Base-by-base conservation (phyloP, 306 rosid species). In the Trichosanthes truncata region DNA sequence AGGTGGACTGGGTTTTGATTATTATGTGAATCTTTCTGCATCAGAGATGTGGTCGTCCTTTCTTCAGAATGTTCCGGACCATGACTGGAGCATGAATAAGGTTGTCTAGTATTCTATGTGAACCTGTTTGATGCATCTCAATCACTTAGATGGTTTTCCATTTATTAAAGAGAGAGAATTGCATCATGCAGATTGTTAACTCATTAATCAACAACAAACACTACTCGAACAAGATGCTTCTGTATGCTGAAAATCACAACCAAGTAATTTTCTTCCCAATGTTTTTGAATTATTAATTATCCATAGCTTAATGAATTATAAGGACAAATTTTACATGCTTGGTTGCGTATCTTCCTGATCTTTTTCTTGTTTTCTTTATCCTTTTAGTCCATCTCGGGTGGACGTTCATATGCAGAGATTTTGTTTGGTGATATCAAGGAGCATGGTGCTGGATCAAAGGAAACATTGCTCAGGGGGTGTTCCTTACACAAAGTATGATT, bases 1-100 rank as follows among this genome's bases (percentile, higher is more conserved):
- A 89, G 98, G 98, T 77, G 98, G 98, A 80, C 77, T 95, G 76
- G 97, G 98, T 84, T 95, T 95, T 92, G 97, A 95, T 91, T 95
- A 89, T 85, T 88, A 81, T 79, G 96, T 95, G 86, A 95, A 92
- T 82, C 93, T 91, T 67, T 87, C 97, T 23, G 96, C 79, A 51
- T 78, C 98, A 9, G 96, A 95, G 80, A 90, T 90, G 96, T 92
- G 98, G 98, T 86, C 90, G 74, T 87, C 93, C 76, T 90, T 86
- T 74, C 96, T 95, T 69, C 92, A 91, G 79, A 85, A 83, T 81
- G 89, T 91, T 84, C 90, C 96, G 52, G 97, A 91, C 73, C 89
- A 83, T 61, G 90, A 92, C 76, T 95, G 98, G 98, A 92, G 89
- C 88, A 95, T 95, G 98, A 89, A 78, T 75, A 92, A 92, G 98